Evolutionary conservation across 495 filamentous ascomycete genomes (phyloP).

Genomic region (Aspergillus sclerotiicarbonarius): DNA sequence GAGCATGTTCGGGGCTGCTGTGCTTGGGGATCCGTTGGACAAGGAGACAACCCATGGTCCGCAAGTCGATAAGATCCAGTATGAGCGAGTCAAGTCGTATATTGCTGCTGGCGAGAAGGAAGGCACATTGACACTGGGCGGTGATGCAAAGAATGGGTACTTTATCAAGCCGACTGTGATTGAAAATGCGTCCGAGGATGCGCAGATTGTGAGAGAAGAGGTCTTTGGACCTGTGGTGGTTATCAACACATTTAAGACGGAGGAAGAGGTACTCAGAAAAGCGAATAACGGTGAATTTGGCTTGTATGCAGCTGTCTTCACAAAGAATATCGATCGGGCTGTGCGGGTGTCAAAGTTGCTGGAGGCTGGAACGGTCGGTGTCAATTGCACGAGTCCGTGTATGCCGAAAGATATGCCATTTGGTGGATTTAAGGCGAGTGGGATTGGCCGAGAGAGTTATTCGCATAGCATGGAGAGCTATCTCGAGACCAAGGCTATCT

Average conservation of each 20-base stretch:
- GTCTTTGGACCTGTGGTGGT: constrained; percentile 88
- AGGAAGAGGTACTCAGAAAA: constrained; percentile 73
- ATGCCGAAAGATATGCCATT: constrained; percentile 65
- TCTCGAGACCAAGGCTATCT: constrained; percentile 48
- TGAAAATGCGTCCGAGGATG: constrained; percentile 61
- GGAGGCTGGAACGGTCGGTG: constrained; percentile 69
- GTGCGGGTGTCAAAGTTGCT: constrained; percentile 32
- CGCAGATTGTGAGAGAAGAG: constrained; percentile 65
- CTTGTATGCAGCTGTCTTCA: constrained; percentile 79
- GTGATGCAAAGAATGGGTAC: constrained; percentile 59
- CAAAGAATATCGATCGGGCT: constrained; percentile 63
- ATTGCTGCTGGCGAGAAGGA: constrained; percentile 73
- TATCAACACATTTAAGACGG: constrained; percentile 73
- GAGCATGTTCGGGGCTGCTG: constrained; percentile 59
- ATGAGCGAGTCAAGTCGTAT: constrained; percentile 73
- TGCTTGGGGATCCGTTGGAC: constrained; percentile 75
- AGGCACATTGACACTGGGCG: constrained; percentile 68
- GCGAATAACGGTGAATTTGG: constrained; percentile 86
- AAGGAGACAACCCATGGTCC: constrained; percentile 75
- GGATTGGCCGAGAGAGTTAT: constrained; percentile 68
- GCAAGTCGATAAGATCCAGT: constrained; percentile 79
- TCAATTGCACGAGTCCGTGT: constrained; percentile 71
- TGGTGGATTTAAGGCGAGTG: constrained; percentile 89
- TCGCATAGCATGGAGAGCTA: constrained; percentile 47
- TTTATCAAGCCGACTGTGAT: constrained; percentile 74